phyloP scores from a whole-genome alignment of 2,329 filamentous ascomycete genomes.

The Myriosclerotinia curreyana region DNA sequence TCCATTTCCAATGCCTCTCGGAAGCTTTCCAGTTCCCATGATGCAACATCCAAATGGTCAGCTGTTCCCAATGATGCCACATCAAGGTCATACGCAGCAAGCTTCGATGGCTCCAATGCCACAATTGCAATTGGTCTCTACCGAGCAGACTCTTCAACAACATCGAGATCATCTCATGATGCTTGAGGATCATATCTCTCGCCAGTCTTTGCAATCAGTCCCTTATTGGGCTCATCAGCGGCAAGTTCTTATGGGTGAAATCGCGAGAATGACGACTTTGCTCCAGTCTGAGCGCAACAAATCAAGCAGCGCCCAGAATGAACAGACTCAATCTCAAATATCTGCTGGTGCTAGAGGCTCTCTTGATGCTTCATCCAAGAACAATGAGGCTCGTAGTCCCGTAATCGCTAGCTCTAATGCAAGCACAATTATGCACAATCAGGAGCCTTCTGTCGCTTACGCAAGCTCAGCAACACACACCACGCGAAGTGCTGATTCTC shows the following conservation, averaged over 20 bases:
- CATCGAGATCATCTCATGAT: conserved; percentile 54
- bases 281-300: conserved; percentile 1
- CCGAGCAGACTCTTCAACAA: conserved; percentile 35
- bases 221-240: conserved; percentile 48
- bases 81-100: conserved; percentile 1
- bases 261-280: background rate
- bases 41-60: conserved; percentile 29
- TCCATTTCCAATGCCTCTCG: conserved; percentile 18
- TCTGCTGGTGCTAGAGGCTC: background rate
- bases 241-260: conserved; percentile 41
- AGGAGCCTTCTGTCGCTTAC: background rate
- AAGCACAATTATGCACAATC: background rate
- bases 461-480: background rate
- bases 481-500: conserved; percentile 7
- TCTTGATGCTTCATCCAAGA: background rate
- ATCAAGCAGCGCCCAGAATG: background rate
- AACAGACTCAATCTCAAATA: background rate
- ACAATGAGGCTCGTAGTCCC: background rate
- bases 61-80: conserved; percentile 26
- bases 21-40: conserved; percentile 24
- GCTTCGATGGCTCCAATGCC: background rate
- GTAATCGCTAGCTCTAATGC: background rate
- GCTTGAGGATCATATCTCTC: conserved; percentile 56
- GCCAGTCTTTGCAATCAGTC: conserved; percentile 46
- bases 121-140: conserved; percentile 23